A percentile compares a stretch with the other conserved stretches of the same genome.
phyloP scores from a whole-genome alignment of 176 grass and related monocot species.

The Cenchrus purpureus region DNA sequence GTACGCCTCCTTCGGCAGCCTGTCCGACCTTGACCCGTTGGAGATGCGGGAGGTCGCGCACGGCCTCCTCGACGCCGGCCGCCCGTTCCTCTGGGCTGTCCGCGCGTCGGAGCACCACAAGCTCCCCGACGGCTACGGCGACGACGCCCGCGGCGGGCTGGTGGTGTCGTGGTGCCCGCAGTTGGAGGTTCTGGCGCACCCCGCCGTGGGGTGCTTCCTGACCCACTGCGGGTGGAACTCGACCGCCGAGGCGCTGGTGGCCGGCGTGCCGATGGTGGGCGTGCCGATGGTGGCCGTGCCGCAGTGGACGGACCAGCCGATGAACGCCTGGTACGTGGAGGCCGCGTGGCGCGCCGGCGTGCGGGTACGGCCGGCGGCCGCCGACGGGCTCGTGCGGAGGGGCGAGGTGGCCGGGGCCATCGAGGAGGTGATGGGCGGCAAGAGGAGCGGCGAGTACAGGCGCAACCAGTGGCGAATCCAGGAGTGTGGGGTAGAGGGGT shows the following conservation, averaged over 20 bases:
- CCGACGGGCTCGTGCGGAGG: constrained; percentile 40
- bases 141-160: constrained; percentile 9
- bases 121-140: constrained; percentile 39
- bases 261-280: constrained; percentile 52
- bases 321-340: constrained; percentile 86
- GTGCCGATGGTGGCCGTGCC: constrained; percentile 63
- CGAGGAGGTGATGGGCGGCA: constrained; percentile 48
- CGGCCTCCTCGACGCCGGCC: constrained; percentile 51
- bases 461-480: constrained; percentile 17
- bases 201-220: constrained; percentile 72
- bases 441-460: constrained; percentile 52
- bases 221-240: constrained; percentile 97
- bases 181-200: constrained; percentile 71
- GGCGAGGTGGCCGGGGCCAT: constrained; percentile 47
- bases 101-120: constrained; percentile 65
- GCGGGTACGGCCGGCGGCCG: constrained; percentile 34
- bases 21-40: constrained; percentile 40
- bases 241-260: constrained; percentile 50
- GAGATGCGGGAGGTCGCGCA: constrained; percentile 60
- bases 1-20: constrained; percentile 81
- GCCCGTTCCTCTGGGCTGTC: constrained; percentile 73
- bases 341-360: constrained; percentile 63
- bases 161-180: constrained; percentile 76
- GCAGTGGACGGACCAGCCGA: constrained; percentile 84
- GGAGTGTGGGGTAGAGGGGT: too few species aligned